Percentiles rank a stretch among this genome's conserved stretches.
Conservation (phyloP, 2,329 filamentous ascomycete species). For the Lachnellula suecica region DNA sequence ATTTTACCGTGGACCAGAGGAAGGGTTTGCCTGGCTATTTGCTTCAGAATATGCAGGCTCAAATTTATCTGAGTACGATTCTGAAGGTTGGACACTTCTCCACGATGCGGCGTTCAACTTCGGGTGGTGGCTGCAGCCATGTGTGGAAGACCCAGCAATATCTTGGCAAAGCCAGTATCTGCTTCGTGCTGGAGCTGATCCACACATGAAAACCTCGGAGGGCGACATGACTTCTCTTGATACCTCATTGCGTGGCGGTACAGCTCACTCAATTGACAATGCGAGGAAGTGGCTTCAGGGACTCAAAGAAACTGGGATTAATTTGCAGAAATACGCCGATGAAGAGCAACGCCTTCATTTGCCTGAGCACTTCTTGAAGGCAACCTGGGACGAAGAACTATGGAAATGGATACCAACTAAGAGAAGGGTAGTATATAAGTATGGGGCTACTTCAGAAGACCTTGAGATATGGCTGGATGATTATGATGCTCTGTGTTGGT, state of each 20-base stretch:
- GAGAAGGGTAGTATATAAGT: slow-evolving; percentile 7
- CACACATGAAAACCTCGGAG: slow-evolving; percentile 2
- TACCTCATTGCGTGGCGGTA: slow-evolving; percentile 10
- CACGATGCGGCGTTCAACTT: slow-evolving; percentile 12
- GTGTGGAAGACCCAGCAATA: slow-evolving; percentile 1
- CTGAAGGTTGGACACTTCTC: slow-evolving; percentile 13
- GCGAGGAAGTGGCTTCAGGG: slow-evolving; percentile 10
- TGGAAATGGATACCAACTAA: slow-evolving; percentile 14
- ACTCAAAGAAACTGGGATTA: slow-evolving; percentile 3
- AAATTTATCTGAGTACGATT: slow-evolving; percentile 8
- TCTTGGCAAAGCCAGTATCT: slow-evolving; percentile 14
- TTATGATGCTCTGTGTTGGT: slow-evolving; percentile 16
- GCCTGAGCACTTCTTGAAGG: slow-evolving; percentile 5
- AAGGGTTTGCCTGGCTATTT: slow-evolving; percentile 16
- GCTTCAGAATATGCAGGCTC: slow-evolving; percentile 8
- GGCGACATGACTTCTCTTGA: slow-evolving; percentile 11
- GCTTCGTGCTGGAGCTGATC: slow-evolving; percentile 6
- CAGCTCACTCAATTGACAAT: slow-evolving; percentile 8
- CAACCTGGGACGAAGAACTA: slow-evolving; percentile 9
- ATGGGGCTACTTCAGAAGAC: slow-evolving; percentile 1
- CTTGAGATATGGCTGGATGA: slow-evolving; percentile 16
- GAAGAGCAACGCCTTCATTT: slow-evolving; percentile 4
- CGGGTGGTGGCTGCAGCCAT: slow-evolving; percentile 9
- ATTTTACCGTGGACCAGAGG: slow-evolving; percentile 11
- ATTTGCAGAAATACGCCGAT: slow-evolving; percentile 9